phyloP scores from a whole-genome alignment of 192 early-diverging fungal species.

The Rhizoclosmatium globosum region DNA sequence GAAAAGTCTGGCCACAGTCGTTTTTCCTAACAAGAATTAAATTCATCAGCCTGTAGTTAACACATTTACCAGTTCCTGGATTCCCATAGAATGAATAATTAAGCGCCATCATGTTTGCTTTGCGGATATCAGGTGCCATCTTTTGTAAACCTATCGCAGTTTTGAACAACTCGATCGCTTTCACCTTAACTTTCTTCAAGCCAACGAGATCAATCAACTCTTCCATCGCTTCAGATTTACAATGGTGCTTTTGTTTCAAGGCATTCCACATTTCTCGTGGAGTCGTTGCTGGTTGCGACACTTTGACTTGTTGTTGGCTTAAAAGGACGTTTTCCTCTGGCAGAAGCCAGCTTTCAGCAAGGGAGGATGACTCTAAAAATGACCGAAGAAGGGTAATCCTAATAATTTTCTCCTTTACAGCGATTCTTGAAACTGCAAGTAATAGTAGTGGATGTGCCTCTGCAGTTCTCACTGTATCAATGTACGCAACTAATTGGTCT shows the following conservation, averaged over 20 bases:
- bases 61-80: conserved; percentile 43
- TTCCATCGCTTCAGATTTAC: conserved; percentile 42
- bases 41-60: conserved; percentile 11
- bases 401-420: conserved; percentile 8
- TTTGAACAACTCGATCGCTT: conserved; percentile 42
- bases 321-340: conserved; percentile 2
- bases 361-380: conserved; percentile 4
- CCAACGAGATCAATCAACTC: conserved; percentile 41
- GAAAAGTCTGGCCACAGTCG: conserved; percentile 47
- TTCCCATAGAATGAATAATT: conserved; percentile 48
- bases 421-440: conserved; percentile 31
- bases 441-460: conserved; percentile 40
- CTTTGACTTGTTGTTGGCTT: not conserved
- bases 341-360: conserved; percentile 9
- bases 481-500: conserved; percentile 13
- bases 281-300: not conserved
- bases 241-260: conserved; percentile 35
- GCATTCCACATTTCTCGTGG: conserved; percentile 31
- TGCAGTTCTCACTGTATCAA: not conserved
- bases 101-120: conserved; percentile 38
- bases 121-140: conserved; percentile 17
- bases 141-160: conserved; percentile 37
- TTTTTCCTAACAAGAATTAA: conserved; percentile 34
- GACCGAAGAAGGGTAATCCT: not conserved
- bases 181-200: conserved; percentile 40